Percentiles rank a stretch among this genome's conserved stretches.
Conservation (phyloP, 257 asterid genomes). For the Orobanche coerulescens region DNA sequence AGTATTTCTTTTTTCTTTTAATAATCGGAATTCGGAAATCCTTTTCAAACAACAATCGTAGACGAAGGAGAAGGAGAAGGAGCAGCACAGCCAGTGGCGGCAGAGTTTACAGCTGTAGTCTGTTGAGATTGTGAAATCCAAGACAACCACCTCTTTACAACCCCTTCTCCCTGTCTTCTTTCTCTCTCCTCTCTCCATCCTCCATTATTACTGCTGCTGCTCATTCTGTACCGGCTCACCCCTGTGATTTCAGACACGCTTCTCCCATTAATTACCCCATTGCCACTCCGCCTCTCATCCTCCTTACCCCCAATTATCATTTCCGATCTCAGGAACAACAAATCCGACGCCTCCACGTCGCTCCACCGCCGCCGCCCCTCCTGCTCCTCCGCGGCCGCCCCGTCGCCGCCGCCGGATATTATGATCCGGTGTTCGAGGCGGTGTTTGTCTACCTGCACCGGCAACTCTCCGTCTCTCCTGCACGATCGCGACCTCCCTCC, state of each 20-base stretch:
- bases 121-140: conserved; percentile 68
- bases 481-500: conserved; percentile 18
- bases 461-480: conserved; percentile 47
- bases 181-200: conserved; percentile 23
- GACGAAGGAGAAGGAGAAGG: conserved; percentile 22
- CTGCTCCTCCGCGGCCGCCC: conserved; percentile 5
- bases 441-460: conserved; percentile 29
- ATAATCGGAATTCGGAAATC: background rate
- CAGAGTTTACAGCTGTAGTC: conserved; percentile 33
- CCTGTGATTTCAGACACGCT: conserved; percentile 87
- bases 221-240: conserved; percentile 56
- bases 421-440: conserved; percentile 76
- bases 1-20: background rate
- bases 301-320: conserved; percentile 16
- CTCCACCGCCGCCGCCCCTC: conserved; percentile 49
- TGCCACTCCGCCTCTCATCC: conserved; percentile 33
- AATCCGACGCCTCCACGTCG: conserved; percentile 56
- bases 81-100: conserved; percentile 8
- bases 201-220: conserved; percentile 47
- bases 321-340: conserved; percentile 35
- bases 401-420: conserved; percentile 32
- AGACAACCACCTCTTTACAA: conserved; percentile 66
- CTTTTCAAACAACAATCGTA: background rate
- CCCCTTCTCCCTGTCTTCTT: conserved; percentile 35
- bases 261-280: conserved; percentile 49